A percentile compares a stretch with the other conserved stretches of the same genome.
These are phyloP conservation scores for Chrysanthemum seticuspe DNA, from an alignment of 129 eudicot species.

Conservation along the genomic window DNA sequence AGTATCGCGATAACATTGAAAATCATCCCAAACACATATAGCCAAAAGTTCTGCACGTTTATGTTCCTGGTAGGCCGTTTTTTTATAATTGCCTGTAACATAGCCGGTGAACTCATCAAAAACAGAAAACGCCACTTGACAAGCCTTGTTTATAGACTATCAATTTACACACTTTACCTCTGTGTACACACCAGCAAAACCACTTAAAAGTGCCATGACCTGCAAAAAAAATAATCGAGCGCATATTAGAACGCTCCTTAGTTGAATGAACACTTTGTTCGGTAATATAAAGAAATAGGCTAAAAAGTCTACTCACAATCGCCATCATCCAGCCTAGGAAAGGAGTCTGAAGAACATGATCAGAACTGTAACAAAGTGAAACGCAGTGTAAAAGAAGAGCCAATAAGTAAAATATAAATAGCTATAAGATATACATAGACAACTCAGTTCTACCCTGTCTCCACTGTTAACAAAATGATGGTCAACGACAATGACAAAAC, in stretches of 20 bases:
- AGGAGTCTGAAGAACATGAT: constrained; percentile 93
- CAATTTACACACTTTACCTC: constrained; percentile 57
- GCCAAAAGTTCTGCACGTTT: constrained; percentile 99
- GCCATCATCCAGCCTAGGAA: constrained; percentile 98
- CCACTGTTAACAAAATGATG: too few species aligned
- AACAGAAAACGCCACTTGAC: constrained; percentile 10
- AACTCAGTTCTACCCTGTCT: not conserved
- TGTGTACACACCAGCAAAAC: constrained; percentile 99
- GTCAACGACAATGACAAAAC: not conserved
- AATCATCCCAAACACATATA: constrained; percentile 96
- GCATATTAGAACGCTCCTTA: constrained; percentile 12
- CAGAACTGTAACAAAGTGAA: constrained; percentile 67
- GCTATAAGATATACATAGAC: constrained; percentile 7
- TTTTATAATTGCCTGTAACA: constrained; percentile 81
- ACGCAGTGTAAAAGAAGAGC: constrained; percentile 18
- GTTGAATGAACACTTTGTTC: not conserved
- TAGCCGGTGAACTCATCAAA: constrained; percentile 7
- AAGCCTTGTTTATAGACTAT: not conserved
- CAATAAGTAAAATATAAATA: constrained; percentile 8
- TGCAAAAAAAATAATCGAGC: constrained; percentile 34
- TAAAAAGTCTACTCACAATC: constrained; percentile 64
- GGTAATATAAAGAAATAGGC: constrained; percentile 15
- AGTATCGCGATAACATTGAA: constrained; percentile 86
- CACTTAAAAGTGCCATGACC: constrained; percentile 98
- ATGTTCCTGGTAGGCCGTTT: constrained; percentile 96